Evolutionary conservation across 108 stramenopile species (phyloP).

Genomic region (Pseudonitzschia delicatissima): DNA sequence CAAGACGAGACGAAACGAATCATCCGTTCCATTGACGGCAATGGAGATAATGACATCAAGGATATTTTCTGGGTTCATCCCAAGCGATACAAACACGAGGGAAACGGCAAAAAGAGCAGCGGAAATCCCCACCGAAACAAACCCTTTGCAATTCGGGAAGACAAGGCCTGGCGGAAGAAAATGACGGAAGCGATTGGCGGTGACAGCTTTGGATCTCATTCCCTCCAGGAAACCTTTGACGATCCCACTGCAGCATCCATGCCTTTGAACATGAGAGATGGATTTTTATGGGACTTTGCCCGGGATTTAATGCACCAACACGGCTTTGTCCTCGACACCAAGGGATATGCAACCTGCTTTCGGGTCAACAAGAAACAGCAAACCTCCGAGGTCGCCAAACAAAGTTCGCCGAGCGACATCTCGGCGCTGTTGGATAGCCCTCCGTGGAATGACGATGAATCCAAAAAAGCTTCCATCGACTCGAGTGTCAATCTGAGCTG

Average conservation of each 20-base stretch:
- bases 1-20: not conserved
- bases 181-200: conserved; percentile 42
- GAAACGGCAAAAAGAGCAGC: not conserved
- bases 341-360: conserved; percentile 72
- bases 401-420: conserved; percentile 15
- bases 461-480: not conserved
- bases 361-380: conserved; percentile 73
- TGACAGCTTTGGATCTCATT: not conserved
- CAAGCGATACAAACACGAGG: not conserved
- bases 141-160: conserved; percentile 70
- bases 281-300: conserved; percentile 65
- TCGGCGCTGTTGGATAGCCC: conserved; percentile 17
- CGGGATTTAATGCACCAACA: conserved; percentile 11
- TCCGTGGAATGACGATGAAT: not conserved
- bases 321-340: conserved; percentile 57
- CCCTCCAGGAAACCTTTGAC: not conserved
- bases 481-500: conserved; percentile 69
- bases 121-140: conserved; percentile 26
- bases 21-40: not conserved
- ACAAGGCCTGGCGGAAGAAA: conserved; percentile 51
- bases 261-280: conserved; percentile 40
- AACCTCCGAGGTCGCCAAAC: not conserved
- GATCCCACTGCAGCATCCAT: conserved; percentile 1
- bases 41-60: not conserved
- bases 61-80: not conserved